A percentile compares a stretch with the other conserved stretches of the same genome.
Evolutionary conservation across 768 basidiomycete genomes (phyloP).

Genomic region (Suillus brevipes): DNA sequence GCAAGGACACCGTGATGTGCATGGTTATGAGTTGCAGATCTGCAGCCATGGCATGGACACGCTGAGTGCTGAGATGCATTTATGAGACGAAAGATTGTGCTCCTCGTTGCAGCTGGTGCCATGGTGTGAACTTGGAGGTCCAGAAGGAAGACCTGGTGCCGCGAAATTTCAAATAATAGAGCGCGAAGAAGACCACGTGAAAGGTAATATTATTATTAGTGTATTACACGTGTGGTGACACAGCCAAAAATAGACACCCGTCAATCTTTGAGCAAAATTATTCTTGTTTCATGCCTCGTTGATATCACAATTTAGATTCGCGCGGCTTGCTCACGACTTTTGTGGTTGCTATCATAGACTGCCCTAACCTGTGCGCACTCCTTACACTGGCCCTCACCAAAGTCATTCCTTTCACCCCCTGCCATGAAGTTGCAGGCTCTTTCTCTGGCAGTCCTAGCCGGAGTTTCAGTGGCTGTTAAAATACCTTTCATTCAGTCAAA

Average conservation of each 20-base stretch:
- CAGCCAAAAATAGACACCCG: background rate
- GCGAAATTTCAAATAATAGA: slow-evolving; percentile 16
- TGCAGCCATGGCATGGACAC: slow-evolving; percentile 80
- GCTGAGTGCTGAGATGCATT: slow-evolving; percentile 68
- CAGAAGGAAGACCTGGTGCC: slow-evolving; percentile 19
- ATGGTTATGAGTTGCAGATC: slow-evolving; percentile 41
- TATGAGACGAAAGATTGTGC: slow-evolving; percentile 70
- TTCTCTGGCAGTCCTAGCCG: slow-evolving; percentile 38
- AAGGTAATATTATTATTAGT: background rate
- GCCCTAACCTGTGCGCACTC: background rate
- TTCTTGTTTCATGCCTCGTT: slow-evolving; percentile 1
- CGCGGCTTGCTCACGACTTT: background rate
- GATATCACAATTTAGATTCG: background rate
- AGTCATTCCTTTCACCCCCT: slow-evolving; percentile 4
- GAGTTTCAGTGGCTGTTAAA: slow-evolving; percentile 44
- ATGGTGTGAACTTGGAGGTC: slow-evolving; percentile 15
- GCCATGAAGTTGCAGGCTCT: slow-evolving; percentile 45
- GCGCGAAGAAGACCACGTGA: slow-evolving; percentile 14
- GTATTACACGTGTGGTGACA: background rate
- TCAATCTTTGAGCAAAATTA: background rate
- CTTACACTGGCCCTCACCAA: background rate
- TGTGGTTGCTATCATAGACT: slow-evolving; percentile 5
- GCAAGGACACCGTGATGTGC: slow-evolving; percentile 39
- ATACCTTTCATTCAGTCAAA: slow-evolving; percentile 50
- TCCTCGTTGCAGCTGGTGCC: slow-evolving; percentile 53